Evolutionary conservation across 2,329 filamentous ascomycete species (phyloP), one percentile per base, ranked within the genome.

Genomic region (Colletotrichum sp.): DNA sequence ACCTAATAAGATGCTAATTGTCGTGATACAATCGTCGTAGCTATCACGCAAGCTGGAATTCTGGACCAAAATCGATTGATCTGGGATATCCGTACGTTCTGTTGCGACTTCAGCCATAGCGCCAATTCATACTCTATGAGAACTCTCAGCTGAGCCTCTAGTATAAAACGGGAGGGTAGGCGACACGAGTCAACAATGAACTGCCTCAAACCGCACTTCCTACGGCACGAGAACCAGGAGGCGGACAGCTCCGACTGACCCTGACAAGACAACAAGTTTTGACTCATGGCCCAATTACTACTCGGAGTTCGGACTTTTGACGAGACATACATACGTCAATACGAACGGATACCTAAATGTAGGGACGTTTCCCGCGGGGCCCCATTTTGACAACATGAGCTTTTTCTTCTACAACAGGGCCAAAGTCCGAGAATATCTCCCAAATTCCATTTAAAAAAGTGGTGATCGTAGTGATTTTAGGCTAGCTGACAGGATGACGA

Each of bases 401-500:
- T 1, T 15, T 60, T 28, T 18, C 24, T 30, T 60, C 57, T 39
- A 32, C 28, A 36, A 63, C n/a, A n/a, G 60, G 60, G 15, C 30
- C 55, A 63, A 18, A 15, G 44, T 30, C 62, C 24, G 21, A 55
- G 16, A 64, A 5, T 24, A 59, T 28, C 16, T 36, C 15, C 34
- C 26, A 21, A 18, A 26, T 12, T 34, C 24, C 12, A 34, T 15
- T 18, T 10, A 67, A 49, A 28, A 32, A 34, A 60, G 28, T 49
- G 44, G 70, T 65, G 73, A 52, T 59, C 39, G 63, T 39, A 24
- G 44, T 68, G 57, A 8, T 13, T 32, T 64, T 59, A 63, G 73
- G 44, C 21, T 59, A 52, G 63, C 55, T 39, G 28, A 28, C 2
- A 18, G 28, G 32, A 76, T 76, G 73, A 63, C 73, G 70, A 52